Base-by-base conservation (phyloP, 177 flowering plant genomes). In the Vitis hybrid region DNA sequence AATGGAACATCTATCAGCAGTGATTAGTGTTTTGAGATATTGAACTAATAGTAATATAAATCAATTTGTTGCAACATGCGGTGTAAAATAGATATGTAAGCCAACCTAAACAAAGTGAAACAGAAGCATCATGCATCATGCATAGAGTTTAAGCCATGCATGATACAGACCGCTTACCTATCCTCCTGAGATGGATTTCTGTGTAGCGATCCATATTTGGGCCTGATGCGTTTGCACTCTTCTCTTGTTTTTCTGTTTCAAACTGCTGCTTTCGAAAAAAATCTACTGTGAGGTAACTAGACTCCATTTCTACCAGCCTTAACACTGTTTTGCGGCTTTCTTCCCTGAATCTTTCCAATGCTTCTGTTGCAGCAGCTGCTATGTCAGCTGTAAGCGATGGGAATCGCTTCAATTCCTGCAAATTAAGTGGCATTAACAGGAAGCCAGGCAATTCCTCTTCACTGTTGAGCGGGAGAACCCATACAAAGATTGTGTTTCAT, bases 261-360 rank as follows among this genome's bases (percentile, higher is more conserved):
- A 79, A 63, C 49, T 89, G 89, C 58, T 91, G 86, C 81, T 92
- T 96, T 68, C 97, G 72, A 81, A 94, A 96, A 68, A 96, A 96
- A 52, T 96, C 99, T n/a, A 96, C 98, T 5, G 99, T 96, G 49
- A 92, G 83, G 74, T 94, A 96, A 76, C 86, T 86, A 51, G 99
- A 94, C 65, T 96, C 98, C 99, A 94, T 92, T 62, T 96, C 99
- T 44, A 94, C 99, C 67, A 96, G 78, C 72, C 99, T 78, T 56
- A 75, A 12, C 77, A 94, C 92, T 68, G 99, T 88, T 83, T 80
- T 92, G 62, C 93, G 82, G 81, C 98, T 84, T 77, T 94, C 99
- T 15, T 94, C 99, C 66, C 98, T 91, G 75, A 94, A 96, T 80
- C 76, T 90, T 74, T 96, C 99, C 71, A 94, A 67, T 18, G 99